A percentile compares a stretch with the other conserved stretches of the same genome.
phyloP scores from a whole-genome alignment of 371 early-diverging fungal species.

The Mortierella sp. region DNA sequence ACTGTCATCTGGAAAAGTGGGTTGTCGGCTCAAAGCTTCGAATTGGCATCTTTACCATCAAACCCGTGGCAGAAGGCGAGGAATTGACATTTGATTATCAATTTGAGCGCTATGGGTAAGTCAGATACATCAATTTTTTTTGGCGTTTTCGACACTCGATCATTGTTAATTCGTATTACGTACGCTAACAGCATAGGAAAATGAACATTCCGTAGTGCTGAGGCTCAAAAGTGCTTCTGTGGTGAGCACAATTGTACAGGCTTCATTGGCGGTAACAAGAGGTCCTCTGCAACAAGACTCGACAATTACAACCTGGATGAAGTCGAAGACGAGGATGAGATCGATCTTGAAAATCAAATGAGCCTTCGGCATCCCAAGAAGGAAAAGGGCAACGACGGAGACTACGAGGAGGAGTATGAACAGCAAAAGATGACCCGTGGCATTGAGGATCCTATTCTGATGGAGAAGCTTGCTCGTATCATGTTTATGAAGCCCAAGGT shows the following conservation, averaged over 20 bases:
- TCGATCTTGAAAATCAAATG: conserved; percentile 59
- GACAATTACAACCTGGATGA: conserved; percentile 56
- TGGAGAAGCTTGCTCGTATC: conserved; percentile 67
- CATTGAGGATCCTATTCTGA: conserved; percentile 58
- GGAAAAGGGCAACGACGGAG: conserved; percentile 53
- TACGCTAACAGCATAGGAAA: background rate
- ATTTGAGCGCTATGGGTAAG: conserved; percentile 83
- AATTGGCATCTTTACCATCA: conserved; percentile 84
- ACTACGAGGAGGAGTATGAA: conserved; percentile 54
- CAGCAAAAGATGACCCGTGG: conserved; percentile 35
- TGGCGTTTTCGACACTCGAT: background rate
- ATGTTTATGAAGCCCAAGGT: conserved; percentile 55
- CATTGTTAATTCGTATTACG: background rate
- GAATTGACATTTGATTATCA: conserved; percentile 96
- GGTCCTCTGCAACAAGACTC: conserved; percentile 48
- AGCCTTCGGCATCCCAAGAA: conserved; percentile 38
- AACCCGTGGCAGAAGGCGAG: conserved; percentile 75
- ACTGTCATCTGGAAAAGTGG: conserved; percentile 90
- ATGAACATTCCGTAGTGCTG: conserved; percentile 60
- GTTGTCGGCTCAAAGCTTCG: conserved; percentile 81
- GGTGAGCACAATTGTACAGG: conserved; percentile 91
- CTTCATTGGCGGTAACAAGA: conserved; percentile 82
- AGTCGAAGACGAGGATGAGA: conserved; percentile 59
- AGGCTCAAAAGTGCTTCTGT: conserved; percentile 94
- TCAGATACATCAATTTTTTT: background rate